Evolutionary conservation across 176 grass and related monocot species (phyloP), one percentile per base, ranked within the genome.

Genomic region (Bonia amplexicaulis): DNA sequence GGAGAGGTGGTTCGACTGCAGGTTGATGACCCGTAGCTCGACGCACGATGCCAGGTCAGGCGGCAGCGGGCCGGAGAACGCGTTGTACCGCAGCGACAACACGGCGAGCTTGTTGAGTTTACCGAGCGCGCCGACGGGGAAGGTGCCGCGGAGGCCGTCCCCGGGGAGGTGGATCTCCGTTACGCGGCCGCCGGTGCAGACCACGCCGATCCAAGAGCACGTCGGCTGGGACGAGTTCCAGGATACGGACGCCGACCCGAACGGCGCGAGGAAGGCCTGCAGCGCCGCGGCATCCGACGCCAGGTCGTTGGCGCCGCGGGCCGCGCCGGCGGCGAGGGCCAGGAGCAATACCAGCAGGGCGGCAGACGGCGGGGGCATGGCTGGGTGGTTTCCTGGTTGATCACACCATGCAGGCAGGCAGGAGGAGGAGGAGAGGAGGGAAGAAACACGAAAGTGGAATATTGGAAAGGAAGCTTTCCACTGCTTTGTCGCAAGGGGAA

Each of bases 1-100:
- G 6, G 94, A 89, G 54, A 96, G 71, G 48, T 79, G 85, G 85
- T 93, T 96, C 25, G 71, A 66, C 76, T 88, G 59, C 29, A 96
- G 42, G 53, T 93, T 93, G 63, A 96, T 17, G 52, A 93, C 54
- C 14, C 69, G 63, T 27, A 96, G 92, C 47, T 70, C 62, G 17
- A 29, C 26, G 75, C 92, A 89, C 23, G 76, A 22, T 12, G 87
- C 84, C 11, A 96, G 76, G 66, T 92, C 91, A 2, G 78, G 25
- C 2, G 94, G 94, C 13, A 96, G 23, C 26, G 89, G 12, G 64
- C 94, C 94, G 22, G 89, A 84, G 39, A 96, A 84, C 58, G 60
- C 57, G 81, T 96, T 96, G 71, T 80, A 91, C 48, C 91, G 85
- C 27, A 91, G 81, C 11, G 92, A 94, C 19, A 94, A 41, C 67